Conservation (phyloP, 371 early-diverging fungal species). For the Fennellomyces sp. region DNA sequence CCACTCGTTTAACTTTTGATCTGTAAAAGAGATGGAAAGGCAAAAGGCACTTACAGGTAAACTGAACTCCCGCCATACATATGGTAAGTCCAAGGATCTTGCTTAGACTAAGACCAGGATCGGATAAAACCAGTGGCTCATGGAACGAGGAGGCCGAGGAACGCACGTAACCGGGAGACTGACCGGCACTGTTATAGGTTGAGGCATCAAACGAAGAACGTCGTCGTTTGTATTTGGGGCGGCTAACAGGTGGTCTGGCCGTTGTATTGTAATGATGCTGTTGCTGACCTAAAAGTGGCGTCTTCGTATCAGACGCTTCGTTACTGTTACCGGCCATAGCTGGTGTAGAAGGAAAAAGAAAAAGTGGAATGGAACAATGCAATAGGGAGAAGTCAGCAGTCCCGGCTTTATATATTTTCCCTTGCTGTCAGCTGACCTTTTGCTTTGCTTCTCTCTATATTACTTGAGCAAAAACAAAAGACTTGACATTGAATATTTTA, state of each 20-base stretch:
- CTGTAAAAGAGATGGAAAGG: too few species aligned
- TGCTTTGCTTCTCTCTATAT: too few species aligned
- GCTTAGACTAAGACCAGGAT: constrained; percentile 15
- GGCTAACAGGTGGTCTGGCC: constrained; percentile 30
- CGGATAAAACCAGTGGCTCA: neutral
- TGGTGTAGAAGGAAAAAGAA: neutral
- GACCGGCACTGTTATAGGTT: constrained; percentile 45
- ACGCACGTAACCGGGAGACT: constrained; percentile 19
- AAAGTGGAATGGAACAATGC: too few species aligned
- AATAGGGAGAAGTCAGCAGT: too few species aligned
- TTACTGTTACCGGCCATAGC: neutral
- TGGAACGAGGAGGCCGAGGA: constrained; percentile 12
- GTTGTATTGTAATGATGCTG: neutral
- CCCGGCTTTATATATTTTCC: too few species aligned
- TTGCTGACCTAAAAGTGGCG: neutral
- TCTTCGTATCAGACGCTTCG: neutral
- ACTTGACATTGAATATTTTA: too few species aligned
- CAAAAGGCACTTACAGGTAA: constrained; percentile 54
- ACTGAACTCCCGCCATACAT: constrained; percentile 70
- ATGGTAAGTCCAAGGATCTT: constrained; percentile 22
- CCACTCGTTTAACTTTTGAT: too few species aligned
- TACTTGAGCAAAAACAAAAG: too few species aligned
- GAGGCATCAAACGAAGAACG: constrained; percentile 52
- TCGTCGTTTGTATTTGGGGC: constrained; percentile 40
- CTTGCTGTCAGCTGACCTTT: too few species aligned